Conservation (phyloP, 2,329 filamentous ascomycete species). For the Fusarium verrucosum region DNA sequence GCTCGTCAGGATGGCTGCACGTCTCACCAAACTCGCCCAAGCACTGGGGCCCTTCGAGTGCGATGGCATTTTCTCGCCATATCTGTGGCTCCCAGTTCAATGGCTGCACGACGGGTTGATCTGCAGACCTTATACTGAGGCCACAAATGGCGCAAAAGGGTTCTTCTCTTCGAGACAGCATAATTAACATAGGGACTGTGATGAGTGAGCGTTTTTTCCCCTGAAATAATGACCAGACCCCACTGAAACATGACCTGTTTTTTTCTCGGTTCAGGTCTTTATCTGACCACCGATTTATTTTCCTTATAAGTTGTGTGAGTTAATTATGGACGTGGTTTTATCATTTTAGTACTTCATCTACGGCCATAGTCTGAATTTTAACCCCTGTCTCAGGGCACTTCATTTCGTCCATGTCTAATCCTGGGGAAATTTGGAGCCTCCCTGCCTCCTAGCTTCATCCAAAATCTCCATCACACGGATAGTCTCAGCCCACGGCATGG, state of each 20-base stretch:
- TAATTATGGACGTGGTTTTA: not conserved
- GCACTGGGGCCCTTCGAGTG: not conserved
- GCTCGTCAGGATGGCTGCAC: not conserved
- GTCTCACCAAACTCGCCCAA: not conserved
- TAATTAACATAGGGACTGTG: no score
- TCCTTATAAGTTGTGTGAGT: not conserved
- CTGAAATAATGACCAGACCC: no score
- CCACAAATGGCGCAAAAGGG: not conserved
- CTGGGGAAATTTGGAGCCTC: constrained; percentile 45
- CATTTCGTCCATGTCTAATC: constrained; percentile 23
- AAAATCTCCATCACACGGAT: constrained; percentile 57
- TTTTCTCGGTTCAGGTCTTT: no score
- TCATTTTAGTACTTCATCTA: no score
- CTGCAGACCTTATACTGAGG: not conserved
- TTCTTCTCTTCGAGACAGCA: not conserved
- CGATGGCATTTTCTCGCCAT: not conserved
- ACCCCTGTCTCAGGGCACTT: no score
- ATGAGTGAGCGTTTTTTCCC: no score
- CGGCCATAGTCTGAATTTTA: no score
- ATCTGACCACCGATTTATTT: not conserved
- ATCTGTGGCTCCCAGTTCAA: not conserved
- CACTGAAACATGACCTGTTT: no score
- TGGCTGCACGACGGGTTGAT: not conserved
- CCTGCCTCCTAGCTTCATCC: constrained; percentile 56
- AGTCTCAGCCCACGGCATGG: constrained; percentile 59